Percentiles rank a stretch among this genome's conserved stretches.
Conservation (phyloP, 1,284 basidiomycete species). For the Ustilago tritici region DNA sequence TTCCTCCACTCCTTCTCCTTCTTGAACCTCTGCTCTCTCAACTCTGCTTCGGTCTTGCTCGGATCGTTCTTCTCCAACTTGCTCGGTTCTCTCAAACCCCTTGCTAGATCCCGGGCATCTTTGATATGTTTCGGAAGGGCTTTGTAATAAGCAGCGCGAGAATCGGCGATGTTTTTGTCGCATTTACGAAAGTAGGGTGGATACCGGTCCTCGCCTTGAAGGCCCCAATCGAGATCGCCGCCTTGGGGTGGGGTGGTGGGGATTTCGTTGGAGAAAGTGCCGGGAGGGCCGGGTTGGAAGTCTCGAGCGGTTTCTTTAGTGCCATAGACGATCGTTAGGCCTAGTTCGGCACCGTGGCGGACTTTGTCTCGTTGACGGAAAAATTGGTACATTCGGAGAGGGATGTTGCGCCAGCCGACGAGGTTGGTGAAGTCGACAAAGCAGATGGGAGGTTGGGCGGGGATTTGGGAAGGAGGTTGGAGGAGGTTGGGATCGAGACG, state of each 20-base stretch:
- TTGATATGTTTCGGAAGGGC: conserved; percentile 79
- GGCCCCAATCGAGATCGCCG: conserved; percentile 81
- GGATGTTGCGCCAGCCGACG: conserved; percentile 87
- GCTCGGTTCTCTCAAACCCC: conserved; percentile 83
- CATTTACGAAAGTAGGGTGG: conserved; percentile 77
- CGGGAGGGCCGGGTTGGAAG: conserved; percentile 71
- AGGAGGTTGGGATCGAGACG: conserved; percentile 64
- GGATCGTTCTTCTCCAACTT: conserved; percentile 84
- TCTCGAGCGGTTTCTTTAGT: conserved; percentile 73
- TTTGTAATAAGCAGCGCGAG: conserved; percentile 82
- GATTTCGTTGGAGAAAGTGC: conserved; percentile 32
- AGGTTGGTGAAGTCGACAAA: conserved; percentile 88
- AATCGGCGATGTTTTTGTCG: conserved; percentile 77
- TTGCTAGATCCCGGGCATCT: conserved; percentile 80
- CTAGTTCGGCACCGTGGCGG: conserved; percentile 82
- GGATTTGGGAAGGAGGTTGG: conserved; percentile 76
- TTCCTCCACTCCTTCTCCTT: conserved; percentile 87
- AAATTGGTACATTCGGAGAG: conserved; percentile 88
- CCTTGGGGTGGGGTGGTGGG: conserved; percentile 57
- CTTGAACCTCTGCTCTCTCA: conserved; percentile 73
- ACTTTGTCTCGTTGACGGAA: conserved; percentile 90
- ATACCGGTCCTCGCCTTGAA: conserved; percentile 78
- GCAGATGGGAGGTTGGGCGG: conserved; percentile 83
- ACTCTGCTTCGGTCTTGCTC: conserved; percentile 86
- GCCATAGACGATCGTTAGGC: conserved; percentile 79